Percentiles rank a stretch among this genome's conserved stretches.
Conservation (phyloP, 2,329 filamentous ascomycete species). For the Xylaria sp. region DNA sequence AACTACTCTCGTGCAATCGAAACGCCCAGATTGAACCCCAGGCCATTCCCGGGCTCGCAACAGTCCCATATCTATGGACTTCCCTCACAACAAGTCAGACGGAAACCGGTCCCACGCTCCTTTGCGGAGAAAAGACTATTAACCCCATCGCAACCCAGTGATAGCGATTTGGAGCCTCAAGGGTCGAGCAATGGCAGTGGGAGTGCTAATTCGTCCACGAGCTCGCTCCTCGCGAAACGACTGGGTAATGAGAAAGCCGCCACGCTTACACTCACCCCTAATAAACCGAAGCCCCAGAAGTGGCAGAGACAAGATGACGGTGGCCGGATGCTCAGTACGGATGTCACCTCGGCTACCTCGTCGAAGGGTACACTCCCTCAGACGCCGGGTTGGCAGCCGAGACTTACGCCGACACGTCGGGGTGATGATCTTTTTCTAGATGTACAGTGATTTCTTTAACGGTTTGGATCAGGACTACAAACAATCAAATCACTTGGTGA, state of each 20-base stretch:
- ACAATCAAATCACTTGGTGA: not conserved
- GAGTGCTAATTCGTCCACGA: constrained; percentile 32
- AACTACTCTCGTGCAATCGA: constrained; percentile 1
- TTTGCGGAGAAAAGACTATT: constrained; percentile 9
- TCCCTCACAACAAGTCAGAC: constrained; percentile 5
- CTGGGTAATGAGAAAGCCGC: constrained; percentile 46
- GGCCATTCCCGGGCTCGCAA: not conserved
- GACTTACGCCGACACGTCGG: constrained; percentile 59
- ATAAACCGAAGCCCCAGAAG: constrained; percentile 23
- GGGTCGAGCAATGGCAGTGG: constrained; percentile 25
- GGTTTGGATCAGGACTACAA: not conserved
- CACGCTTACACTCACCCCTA: constrained; percentile 37
- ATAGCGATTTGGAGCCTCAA: constrained; percentile 21
- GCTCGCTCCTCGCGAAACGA: constrained; percentile 48
- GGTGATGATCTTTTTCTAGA: constrained; percentile 61
- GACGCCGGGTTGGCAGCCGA: constrained; percentile 57
- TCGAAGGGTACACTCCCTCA: constrained; percentile 33
- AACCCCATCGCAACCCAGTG: constrained; percentile 20
- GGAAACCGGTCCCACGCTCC: constrained; percentile 15
- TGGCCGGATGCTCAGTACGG: constrained; percentile 22
- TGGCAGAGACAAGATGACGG: constrained; percentile 26
- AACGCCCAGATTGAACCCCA: not conserved
- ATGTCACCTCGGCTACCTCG: constrained; percentile 19
- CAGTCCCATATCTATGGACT: constrained; percentile 6
- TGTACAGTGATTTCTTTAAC: constrained; percentile 38